Conservation (phyloP, 257 asterid species). For the Salvia rosmarinus region DNA sequence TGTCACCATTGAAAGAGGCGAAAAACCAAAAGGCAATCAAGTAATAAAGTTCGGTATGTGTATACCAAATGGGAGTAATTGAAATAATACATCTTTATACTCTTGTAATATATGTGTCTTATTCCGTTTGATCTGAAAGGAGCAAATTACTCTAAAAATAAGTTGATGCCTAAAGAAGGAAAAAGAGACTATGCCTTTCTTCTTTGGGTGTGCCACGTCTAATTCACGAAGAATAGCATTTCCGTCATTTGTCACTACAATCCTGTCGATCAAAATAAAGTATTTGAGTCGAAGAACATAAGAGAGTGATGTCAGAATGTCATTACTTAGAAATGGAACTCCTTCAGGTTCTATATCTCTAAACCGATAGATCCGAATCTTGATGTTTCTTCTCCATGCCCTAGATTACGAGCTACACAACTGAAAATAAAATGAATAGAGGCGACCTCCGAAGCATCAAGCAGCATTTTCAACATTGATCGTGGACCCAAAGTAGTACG, state of each 20-base stretch:
- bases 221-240: slow-evolving; percentile 94
- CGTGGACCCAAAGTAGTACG: slow-evolving; percentile 96
- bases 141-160: background rate
- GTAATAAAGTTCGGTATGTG: background rate
- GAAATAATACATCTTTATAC: no score
- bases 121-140: no score
- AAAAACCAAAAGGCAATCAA: slow-evolving; percentile 14
- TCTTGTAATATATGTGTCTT: no score
- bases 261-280: slow-evolving; percentile 39
- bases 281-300: slow-evolving; percentile 5
- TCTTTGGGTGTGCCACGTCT: slow-evolving; percentile 95
- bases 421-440: slow-evolving; percentile 27
- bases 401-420: slow-evolving; percentile 1
- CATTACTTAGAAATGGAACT: background rate
- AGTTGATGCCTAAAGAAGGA: background rate
- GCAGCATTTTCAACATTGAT: slow-evolving; percentile 93
- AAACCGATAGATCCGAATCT: slow-evolving; percentile 14
- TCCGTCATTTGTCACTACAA: slow-evolving; percentile 96
- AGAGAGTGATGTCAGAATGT: background rate
- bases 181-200: slow-evolving; percentile 60
- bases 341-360: slow-evolving; percentile 7
- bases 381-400: slow-evolving; percentile 4
- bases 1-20: slow-evolving; percentile 43
- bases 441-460: slow-evolving; percentile 82
- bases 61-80: no score